Evolutionary conservation across 2,329 filamentous ascomycete genomes (phyloP).

Genomic region (Teratosphaeria zuluensis): DNA sequence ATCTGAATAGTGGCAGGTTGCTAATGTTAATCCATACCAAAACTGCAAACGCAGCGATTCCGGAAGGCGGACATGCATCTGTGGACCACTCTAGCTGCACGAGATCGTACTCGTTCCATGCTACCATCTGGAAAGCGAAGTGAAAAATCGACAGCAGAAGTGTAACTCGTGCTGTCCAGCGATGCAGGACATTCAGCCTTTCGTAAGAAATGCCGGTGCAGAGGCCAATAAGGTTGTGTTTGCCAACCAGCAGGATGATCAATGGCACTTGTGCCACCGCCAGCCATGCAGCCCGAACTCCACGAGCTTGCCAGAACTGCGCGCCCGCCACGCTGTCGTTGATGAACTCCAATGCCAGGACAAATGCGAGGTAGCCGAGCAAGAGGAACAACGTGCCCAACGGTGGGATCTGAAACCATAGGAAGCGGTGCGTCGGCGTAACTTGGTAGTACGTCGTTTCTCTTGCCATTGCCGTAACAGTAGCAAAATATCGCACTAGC

Average conservation of each 20-base stretch:
- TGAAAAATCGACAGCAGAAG: conserved; percentile 23
- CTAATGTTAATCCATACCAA: conserved; percentile 23
- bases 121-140: conserved; percentile 18
- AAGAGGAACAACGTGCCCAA: conserved; percentile 17
- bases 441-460: conserved; percentile 27
- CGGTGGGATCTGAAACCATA: conserved; percentile 16
- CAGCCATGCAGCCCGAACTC: conserved; percentile 28
- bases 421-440: conserved; percentile 12
- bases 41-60: conserved; percentile 19
- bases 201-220: conserved; percentile 25
- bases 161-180: conserved; percentile 27
- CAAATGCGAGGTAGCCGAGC: conserved; percentile 15
- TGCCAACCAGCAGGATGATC: conserved; percentile 30
- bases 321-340: conserved; percentile 15
- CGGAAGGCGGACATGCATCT: conserved; percentile 17
- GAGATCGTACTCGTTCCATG: conserved; percentile 15
- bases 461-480: conserved; percentile 24
- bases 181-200: conserved; percentile 26
- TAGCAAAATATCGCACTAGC: conserved; percentile 17
- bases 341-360: conserved; percentile 20
- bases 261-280: conserved; percentile 30
- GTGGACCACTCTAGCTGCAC: conserved; percentile 17
- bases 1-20: conserved; percentile 17
- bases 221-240: conserved; percentile 27
- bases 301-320: conserved; percentile 18